These are phyloP conservation scores for Balamuthia mandrillaris DNA, from an alignment of 208 protist species.

Conservation along the genomic window DNA sequence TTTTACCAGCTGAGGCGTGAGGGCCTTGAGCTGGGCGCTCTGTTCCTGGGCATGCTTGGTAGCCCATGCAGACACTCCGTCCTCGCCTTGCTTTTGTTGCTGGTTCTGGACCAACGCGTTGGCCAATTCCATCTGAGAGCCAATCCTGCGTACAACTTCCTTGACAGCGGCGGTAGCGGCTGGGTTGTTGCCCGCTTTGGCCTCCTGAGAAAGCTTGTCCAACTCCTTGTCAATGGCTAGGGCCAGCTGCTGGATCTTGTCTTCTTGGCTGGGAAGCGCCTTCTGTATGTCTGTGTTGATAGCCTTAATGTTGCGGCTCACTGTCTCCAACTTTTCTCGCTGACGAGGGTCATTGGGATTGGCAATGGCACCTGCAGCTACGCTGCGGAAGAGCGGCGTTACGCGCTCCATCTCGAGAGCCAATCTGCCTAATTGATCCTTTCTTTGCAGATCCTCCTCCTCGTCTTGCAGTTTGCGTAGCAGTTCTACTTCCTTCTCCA, in stretches of 20 bases:
- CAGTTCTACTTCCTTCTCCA: constrained; percentile 17
- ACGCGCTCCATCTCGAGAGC: background rate
- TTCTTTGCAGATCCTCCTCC: background rate
- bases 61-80: too few species aligned
- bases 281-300: background rate
- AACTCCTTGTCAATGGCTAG: background rate
- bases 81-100: too few species aligned
- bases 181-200: background rate
- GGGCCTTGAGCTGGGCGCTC: background rate
- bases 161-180: background rate
- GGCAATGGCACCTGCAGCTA: background rate
- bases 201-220: background rate
- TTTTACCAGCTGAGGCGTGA: background rate
- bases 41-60: background rate
- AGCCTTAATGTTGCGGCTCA: background rate
- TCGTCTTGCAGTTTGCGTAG: constrained; percentile 2
- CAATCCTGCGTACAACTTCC: background rate
- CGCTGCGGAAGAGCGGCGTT: background rate
- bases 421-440: background rate
- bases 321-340: background rate
- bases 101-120: too few species aligned
- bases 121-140: background rate
- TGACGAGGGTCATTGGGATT: background rate
- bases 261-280: background rate
- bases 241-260: background rate